These are phyloP conservation scores for Mycosphaerella sp. DNA, from an alignment of 2,329 filamentous ascomycete genomes.

Conservation along the genomic window DNA sequence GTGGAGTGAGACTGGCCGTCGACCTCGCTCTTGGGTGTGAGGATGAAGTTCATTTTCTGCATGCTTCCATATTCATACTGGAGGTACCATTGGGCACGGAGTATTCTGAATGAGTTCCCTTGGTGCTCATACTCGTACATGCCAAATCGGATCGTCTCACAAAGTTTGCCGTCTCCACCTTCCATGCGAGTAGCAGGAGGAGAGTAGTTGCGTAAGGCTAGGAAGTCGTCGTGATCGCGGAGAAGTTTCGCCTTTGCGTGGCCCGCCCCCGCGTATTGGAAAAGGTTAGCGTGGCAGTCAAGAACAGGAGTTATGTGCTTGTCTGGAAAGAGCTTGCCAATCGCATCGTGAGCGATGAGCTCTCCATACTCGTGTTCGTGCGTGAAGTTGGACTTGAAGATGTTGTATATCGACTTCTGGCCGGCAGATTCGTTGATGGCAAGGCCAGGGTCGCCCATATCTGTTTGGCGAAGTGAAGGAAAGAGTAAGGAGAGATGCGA, in stretches of 20 bases:
- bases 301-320: constrained; percentile 14
- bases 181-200: constrained; percentile 36
- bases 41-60: constrained; percentile 16
- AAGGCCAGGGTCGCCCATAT: constrained; percentile 2
- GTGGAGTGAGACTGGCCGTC: constrained; percentile 25
- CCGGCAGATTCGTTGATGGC: not conserved
- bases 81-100: constrained; percentile 34
- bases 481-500: not conserved
- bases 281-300: constrained; percentile 26
- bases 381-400: constrained; percentile 9
- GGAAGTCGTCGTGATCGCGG: constrained; percentile 33
- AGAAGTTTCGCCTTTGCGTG: constrained; percentile 35
- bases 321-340: constrained; percentile 10
- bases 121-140: constrained; percentile 40
- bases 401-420: constrained; percentile 7
- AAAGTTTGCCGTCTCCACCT: constrained; percentile 32
- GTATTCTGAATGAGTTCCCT: constrained; percentile 36
- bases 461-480: not conserved
- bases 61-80: not conserved
- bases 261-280: constrained; percentile 39
- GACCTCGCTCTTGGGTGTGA: constrained; percentile 11
- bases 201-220: constrained; percentile 32
- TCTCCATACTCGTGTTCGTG: constrained; percentile 7
- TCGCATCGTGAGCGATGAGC: constrained; percentile 12
- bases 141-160: constrained; percentile 37